Evolutionary conservation across 352 stramenopile genomes (phyloP).

Genomic region (Phytophthora pisi): DNA sequence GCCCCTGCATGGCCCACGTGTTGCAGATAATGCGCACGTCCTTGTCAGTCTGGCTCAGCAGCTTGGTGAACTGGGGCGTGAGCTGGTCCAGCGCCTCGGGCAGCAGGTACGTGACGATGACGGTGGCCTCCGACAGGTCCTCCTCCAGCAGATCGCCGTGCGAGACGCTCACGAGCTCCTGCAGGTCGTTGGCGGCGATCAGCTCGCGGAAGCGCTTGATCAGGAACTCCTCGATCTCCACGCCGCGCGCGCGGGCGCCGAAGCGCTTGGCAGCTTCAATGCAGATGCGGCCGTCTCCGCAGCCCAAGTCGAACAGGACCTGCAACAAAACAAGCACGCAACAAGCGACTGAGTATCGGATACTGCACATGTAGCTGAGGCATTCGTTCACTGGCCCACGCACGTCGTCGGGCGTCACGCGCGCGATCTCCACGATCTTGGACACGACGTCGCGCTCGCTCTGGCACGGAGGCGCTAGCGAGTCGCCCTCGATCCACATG

Average conservation of each 20-base stretch:
- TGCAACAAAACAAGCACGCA: slow-evolving; percentile 10
- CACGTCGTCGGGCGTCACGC: slow-evolving; percentile 49
- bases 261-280: slow-evolving; percentile 53
- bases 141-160: slow-evolving; percentile 57
- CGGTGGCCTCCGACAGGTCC: slow-evolving; percentile 56
- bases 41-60: slow-evolving; percentile 40
- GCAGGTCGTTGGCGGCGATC: slow-evolving; percentile 41
- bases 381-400: slow-evolving; percentile 13
- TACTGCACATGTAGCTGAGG: neutral
- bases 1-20: slow-evolving; percentile 55
- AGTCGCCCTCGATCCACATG: slow-evolving; percentile 75
- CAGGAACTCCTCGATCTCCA: slow-evolving; percentile 65
- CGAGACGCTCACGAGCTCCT: slow-evolving; percentile 51
- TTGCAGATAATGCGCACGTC: slow-evolving; percentile 67
- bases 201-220: slow-evolving; percentile 50
- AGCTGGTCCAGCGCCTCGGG: slow-evolving; percentile 56
- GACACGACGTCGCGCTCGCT: slow-evolving; percentile 62
- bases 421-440: slow-evolving; percentile 58
- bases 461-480: slow-evolving; percentile 62
- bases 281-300: slow-evolving; percentile 63
- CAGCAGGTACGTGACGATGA: slow-evolving; percentile 66
- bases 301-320: slow-evolving; percentile 64
- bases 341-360: neutral
- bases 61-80: slow-evolving; percentile 40
- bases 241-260: slow-evolving; percentile 48